A percentile compares a stretch with the other conserved stretches of the same genome.
Conservation (phyloP, 139 green algal species). For the Asterochloris sp. region DNA sequence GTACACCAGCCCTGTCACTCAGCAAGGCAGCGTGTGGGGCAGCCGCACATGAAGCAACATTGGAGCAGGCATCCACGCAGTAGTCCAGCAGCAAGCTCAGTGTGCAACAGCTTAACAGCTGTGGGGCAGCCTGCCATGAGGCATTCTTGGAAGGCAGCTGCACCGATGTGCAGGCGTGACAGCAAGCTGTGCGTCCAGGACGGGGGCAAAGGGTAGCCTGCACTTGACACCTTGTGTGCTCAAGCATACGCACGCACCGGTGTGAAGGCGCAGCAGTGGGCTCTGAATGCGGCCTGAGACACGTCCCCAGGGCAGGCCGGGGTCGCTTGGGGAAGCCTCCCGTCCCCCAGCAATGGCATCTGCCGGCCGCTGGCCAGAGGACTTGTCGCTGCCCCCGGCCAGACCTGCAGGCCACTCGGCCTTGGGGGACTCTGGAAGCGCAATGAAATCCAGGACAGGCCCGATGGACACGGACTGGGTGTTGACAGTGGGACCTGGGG, state of each 20-base stretch:
- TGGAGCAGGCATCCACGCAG: too few species aligned
- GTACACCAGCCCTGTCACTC: too few species aligned
- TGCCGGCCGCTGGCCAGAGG: background rate
- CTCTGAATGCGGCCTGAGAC: conserved; percentile 32
- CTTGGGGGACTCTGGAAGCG: conserved; percentile 3
- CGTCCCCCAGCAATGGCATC: background rate
- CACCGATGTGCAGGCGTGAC: background rate
- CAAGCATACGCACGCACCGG: conserved; percentile 22
- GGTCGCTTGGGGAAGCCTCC: background rate
- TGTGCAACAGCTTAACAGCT: background rate
- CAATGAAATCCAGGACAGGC: background rate
- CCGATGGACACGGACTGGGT: too few species aligned
- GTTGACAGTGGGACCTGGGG: too few species aligned
- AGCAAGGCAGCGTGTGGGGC: too few species aligned
- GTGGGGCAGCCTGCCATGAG: background rate
- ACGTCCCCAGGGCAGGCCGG: conserved; percentile 15
- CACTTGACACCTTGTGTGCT: background rate
- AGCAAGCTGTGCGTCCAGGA: background rate
- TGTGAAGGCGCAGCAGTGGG: conserved; percentile 55
- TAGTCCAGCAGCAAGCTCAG: background rate
- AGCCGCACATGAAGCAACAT: too few species aligned
- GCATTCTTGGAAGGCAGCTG: background rate
- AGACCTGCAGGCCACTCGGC: too few species aligned
- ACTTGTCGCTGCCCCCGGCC: background rate
- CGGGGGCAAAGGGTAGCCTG: background rate